Base-by-base conservation (phyloP, 2,329 filamentous ascomycete species). In the Pseudogymnoascus sp. region DNA sequence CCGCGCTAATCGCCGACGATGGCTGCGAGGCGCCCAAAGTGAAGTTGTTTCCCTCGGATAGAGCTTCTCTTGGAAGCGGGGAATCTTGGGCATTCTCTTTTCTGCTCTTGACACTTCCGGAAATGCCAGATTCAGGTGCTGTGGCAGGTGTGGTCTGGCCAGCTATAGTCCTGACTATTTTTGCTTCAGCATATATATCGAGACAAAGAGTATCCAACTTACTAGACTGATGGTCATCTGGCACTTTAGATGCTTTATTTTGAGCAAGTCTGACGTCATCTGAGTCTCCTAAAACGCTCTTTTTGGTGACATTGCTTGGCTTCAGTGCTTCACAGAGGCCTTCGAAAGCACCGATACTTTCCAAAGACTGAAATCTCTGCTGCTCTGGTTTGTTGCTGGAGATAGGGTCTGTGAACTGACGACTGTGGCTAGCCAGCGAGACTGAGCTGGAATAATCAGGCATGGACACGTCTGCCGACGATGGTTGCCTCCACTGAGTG, bases 391-490 rank as follows among this genome's bases (percentile, higher is more conserved):
- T 67, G 31, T 68, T 67, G 12, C 64, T 62, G 14, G 68, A 64
- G 67, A 69, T 70, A 18, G 70, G 71, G 49, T 73, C 71, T 9
- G 69, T 70, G 34, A 72, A 63, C 28, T 70, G 67, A 37, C 72
- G 69, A 8, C 75, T 75, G 59, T 72, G 77, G 31, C 74, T 77
- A n/a, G 65, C 42, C 25, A 66, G 66, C 8, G 66, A 70, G 18
- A 65, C 66, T 14, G 69, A 65, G 23, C 66, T 71, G 21, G 69
- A 67, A 69, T 79, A 79, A 65, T 81, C 80, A 4, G 77, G 76
- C 80, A 82, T 82, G 25, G 78, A 75, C 14, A 78, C 67, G 65
- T 82, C 79, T 63, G 68, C 62, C 21, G 69, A 79, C 74, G 65
- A 77, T 69, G 56, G 72, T 74, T 63, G 76, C 74, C 66, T 67